phyloP scores from a whole-genome alignment of 2,329 filamentous ascomycete species.

The Pezicula rhizophila region DNA sequence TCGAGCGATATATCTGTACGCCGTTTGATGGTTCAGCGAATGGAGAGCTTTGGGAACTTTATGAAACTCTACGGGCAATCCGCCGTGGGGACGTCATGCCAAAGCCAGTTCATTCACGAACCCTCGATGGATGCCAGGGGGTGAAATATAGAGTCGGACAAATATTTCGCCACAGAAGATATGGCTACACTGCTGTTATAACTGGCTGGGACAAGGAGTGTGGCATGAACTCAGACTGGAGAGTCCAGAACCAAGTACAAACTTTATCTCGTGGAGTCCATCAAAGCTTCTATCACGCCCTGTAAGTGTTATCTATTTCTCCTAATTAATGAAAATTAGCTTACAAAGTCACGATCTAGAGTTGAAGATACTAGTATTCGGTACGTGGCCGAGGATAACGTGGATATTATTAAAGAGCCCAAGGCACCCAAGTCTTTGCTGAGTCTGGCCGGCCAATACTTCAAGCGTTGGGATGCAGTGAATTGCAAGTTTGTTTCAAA shows the following conservation, averaged over 20 bases:
- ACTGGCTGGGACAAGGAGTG: slow-evolving; percentile 70
- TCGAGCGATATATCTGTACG: slow-evolving; percentile 30
- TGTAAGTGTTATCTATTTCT: slow-evolving; percentile 54
- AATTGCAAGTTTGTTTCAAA: slow-evolving; percentile 76
- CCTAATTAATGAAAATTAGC: slow-evolving; percentile 11
- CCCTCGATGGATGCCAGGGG: slow-evolving; percentile 19
- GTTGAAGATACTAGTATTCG: slow-evolving; percentile 62
- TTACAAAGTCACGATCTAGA: slow-evolving; percentile 35
- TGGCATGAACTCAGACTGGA: slow-evolving; percentile 53
- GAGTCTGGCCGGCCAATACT: slow-evolving; percentile 72
- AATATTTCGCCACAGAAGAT: slow-evolving; percentile 76
- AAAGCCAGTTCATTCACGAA: slow-evolving; percentile 36
- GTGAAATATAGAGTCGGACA: slow-evolving; percentile 71
- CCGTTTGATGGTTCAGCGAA: slow-evolving; percentile 26
- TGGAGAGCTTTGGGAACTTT: slow-evolving; percentile 30
- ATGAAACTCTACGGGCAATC: slow-evolving; percentile 48
- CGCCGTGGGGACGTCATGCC: slow-evolving; percentile 49
- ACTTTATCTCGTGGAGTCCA: slow-evolving; percentile 49
- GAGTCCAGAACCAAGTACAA: slow-evolving; percentile 57
- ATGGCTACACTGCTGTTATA: slow-evolving; percentile 73
- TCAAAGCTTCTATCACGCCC: slow-evolving; percentile 77
- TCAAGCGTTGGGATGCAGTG: slow-evolving; percentile 73
- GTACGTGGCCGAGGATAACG: slow-evolving; percentile 78
- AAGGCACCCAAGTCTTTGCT: slow-evolving; percentile 55
- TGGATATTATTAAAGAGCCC: slow-evolving; percentile 49